phyloP scores from a whole-genome alignment of 1,284 basidiomycete genomes.

The Rugiboletus extremiorientalis region DNA sequence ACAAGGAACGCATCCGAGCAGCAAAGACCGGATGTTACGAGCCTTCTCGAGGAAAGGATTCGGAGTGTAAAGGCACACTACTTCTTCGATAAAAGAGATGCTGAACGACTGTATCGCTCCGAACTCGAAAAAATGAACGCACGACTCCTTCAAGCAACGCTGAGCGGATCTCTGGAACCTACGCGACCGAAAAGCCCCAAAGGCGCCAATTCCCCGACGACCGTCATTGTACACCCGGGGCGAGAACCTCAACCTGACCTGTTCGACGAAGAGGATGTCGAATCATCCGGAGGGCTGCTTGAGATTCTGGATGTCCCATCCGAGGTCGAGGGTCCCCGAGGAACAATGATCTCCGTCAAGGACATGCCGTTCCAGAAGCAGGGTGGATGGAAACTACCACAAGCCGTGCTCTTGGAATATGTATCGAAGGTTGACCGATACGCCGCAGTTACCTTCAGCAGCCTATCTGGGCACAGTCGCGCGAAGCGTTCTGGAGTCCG shows the following conservation, averaged over 20 bases:
- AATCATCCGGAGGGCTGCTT: constrained; percentile 67
- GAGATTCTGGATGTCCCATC: constrained; percentile 74
- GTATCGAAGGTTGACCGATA: constrained; percentile 70
- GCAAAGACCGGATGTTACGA: constrained; percentile 5
- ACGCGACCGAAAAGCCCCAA: not conserved
- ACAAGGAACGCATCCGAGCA: not conserved
- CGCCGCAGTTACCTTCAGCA: constrained; percentile 69
- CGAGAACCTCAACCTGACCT: constrained; percentile 37
- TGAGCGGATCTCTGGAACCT: constrained; percentile 41
- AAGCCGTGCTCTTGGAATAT: constrained; percentile 63
- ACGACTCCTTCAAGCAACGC: constrained; percentile 49
- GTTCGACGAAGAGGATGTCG: constrained; percentile 50
- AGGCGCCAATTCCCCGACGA: not conserved
- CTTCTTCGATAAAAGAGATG: constrained; percentile 74
- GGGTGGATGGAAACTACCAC: constrained; percentile 76
- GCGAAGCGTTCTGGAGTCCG: constrained; percentile 70
- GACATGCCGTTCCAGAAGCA: constrained; percentile 83
- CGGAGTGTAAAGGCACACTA: constrained; percentile 63
- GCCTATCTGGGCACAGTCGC: constrained; percentile 65
- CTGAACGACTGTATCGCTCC: constrained; percentile 55
- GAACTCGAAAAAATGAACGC: constrained; percentile 58
- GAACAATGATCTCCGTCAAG: constrained; percentile 60
- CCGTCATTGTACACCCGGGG: not conserved
- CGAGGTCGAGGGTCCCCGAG: constrained; percentile 50
- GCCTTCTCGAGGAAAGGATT: constrained; percentile 52